Evolutionary conservation across 1,139 yeast species (phyloP).

Genomic region (Candida buenavistaensis): DNA sequence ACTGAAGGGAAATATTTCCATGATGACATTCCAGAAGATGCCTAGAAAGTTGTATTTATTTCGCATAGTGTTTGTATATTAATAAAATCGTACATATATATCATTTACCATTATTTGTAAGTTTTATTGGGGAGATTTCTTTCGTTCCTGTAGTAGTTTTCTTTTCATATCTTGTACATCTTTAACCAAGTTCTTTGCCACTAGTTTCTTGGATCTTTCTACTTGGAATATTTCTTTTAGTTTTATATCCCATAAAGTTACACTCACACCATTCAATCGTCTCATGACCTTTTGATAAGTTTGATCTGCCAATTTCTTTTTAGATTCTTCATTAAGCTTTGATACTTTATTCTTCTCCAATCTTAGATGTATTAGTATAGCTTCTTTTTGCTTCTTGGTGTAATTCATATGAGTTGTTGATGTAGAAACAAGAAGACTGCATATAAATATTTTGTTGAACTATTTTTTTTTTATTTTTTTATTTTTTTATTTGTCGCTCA

Average conservation of each 20-base stretch:
- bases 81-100: slow-evolving; percentile 2
- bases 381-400: slow-evolving; percentile 38
- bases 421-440: slow-evolving; percentile 1
- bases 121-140: not conserved
- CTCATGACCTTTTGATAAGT: slow-evolving; percentile 29
- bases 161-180: slow-evolving; percentile 26
- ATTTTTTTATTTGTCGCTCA: too few species aligned
- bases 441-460: not conserved
- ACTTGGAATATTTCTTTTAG: slow-evolving; percentile 40
- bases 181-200: slow-evolving; percentile 25
- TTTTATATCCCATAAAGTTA: slow-evolving; percentile 39
- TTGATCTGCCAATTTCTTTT: slow-evolving; percentile 20
- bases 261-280: slow-evolving; percentile 41
- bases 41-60: slow-evolving; percentile 22
- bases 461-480: not conserved
- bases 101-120: not conserved
- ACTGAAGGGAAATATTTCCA: slow-evolving; percentile 92
- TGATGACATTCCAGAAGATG: slow-evolving; percentile 87
- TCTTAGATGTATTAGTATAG: slow-evolving; percentile 29
- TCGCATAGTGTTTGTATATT: slow-evolving; percentile 1
- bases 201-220: slow-evolving; percentile 43
- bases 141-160: slow-evolving; percentile 1
- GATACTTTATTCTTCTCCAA: slow-evolving; percentile 21
- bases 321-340: slow-evolving; percentile 16
- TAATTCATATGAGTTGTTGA: too few species aligned